Percentiles rank a stretch among this genome's conserved stretches.
Evolutionary conservation across 2,329 filamentous ascomycete species (phyloP).

Genomic region (Leptographium wingfieldii): DNA sequence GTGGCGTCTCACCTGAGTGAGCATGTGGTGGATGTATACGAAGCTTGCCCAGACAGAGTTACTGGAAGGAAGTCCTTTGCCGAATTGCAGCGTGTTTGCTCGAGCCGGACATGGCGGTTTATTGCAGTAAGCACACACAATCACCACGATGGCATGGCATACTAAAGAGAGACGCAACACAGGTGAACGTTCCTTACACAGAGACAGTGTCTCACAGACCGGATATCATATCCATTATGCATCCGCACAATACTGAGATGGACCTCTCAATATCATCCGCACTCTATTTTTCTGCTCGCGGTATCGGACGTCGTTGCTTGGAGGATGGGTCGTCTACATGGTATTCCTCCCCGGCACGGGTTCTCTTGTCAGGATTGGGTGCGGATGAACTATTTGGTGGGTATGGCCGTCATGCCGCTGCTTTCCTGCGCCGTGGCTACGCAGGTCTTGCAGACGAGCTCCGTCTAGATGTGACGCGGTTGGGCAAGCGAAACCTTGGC

Average conservation of each 20-base stretch:
- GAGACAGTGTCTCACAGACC: slow-evolving; percentile 58
- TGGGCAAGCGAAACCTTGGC: slow-evolving; percentile 89
- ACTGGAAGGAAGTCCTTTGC: slow-evolving; percentile 69
- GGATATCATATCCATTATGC: slow-evolving; percentile 63
- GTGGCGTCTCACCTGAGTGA: slow-evolving; percentile 42
- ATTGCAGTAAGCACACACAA: slow-evolving; percentile 42
- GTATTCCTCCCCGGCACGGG: slow-evolving; percentile 52
- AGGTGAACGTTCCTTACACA: slow-evolving; percentile 70
- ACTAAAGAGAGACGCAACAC: neutral
- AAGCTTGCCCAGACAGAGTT: slow-evolving; percentile 78
- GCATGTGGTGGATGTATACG: slow-evolving; percentile 40
- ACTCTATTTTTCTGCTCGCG: slow-evolving; percentile 87
- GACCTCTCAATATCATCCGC: slow-evolving; percentile 89
- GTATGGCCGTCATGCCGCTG: slow-evolving; percentile 71
- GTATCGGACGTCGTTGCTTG: slow-evolving; percentile 38
- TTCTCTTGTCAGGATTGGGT: slow-evolving; percentile 82
- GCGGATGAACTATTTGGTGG: slow-evolving; percentile 95
- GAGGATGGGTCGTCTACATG: slow-evolving; percentile 5
- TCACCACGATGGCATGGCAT: neutral
- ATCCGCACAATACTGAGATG: slow-evolving; percentile 97
- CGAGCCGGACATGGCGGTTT: slow-evolving; percentile 66
- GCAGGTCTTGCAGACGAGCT: slow-evolving; percentile 67
- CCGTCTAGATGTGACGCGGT: slow-evolving; percentile 67
- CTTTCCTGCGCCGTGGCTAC: slow-evolving; percentile 59
- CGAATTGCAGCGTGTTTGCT: slow-evolving; percentile 62